Percentiles rank a stretch among this genome's conserved stretches.
Conservation (phyloP, 768 basidiomycete genomes). For the Hypholoma sublateritium region DNA sequence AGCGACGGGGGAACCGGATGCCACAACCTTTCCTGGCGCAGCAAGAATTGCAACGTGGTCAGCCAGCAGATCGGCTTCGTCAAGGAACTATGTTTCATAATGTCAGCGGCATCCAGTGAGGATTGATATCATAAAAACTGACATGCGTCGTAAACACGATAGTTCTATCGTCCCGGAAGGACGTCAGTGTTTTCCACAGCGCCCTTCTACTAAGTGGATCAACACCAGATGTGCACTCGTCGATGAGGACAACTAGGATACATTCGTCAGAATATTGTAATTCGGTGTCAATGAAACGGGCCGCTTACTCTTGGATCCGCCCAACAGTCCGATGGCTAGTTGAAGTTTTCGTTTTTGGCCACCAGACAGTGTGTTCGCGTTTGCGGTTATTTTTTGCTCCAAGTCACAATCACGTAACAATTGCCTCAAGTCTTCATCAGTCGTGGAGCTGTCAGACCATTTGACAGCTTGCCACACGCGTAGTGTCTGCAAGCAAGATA, state of each 20-base stretch:
- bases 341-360: constrained; percentile 85
- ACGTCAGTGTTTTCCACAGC: constrained; percentile 72
- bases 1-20: constrained; percentile 71
- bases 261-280: neutral
- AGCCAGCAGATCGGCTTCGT: constrained; percentile 77
- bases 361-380: constrained; percentile 67
- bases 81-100: constrained; percentile 52
- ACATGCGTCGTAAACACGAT: constrained; percentile 83
- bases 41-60: constrained; percentile 76
- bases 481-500: constrained; percentile 73
- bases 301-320: constrained; percentile 62
- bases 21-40: constrained; percentile 73
- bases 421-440: constrained; percentile 60
- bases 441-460: constrained; percentile 43
- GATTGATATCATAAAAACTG: constrained; percentile 17
- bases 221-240: constrained; percentile 78
- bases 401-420: constrained; percentile 73
- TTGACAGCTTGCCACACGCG: constrained; percentile 75
- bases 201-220: constrained; percentile 79
- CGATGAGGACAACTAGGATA: constrained; percentile 50
- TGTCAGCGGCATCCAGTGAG: neutral
- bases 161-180: constrained; percentile 62
- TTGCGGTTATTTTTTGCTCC: constrained; percentile 63
- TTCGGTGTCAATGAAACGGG: neutral
- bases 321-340: constrained; percentile 76